Evolutionary conservation across 2,329 filamentous ascomycete species (phyloP), one percentile per base, ranked within the genome.

Genomic region (Epichloe scottii): DNA sequence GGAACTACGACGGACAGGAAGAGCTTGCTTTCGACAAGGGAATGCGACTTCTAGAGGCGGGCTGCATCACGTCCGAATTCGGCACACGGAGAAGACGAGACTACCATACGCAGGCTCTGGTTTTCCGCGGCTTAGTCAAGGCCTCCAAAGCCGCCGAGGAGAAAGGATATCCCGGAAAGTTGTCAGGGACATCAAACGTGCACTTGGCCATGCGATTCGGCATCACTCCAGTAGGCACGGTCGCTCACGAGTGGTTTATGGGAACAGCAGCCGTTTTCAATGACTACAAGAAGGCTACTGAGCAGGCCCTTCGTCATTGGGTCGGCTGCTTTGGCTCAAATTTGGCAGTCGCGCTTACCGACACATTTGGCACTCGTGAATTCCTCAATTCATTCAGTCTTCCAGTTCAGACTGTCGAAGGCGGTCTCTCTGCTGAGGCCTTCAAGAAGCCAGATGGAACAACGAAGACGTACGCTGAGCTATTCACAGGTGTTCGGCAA

Each of bases 171-270:
- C 69, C 76, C 1, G 90, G 91, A 10, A 85, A 82, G 63, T 75
- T 97, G 45, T 80, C 84, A 0, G 93, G 93, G 11, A 95, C 91
- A 0, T 97, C 90, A 67, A 98, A 98, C 62, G 93, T 98, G 4
- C 91, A 97, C 65, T 81, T 98, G 57, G 93, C 93, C 11, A 95
- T 95, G 89, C 85, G 89, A 61, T 91, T 95, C 68, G 82, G 81
- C 43, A 81, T 96, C 44, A 72, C 81, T 3, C 89, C 93, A 0
- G 79, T 97, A 12, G 93, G 93, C 5, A 98, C 93, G 0, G 78
- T 82, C 2, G 93, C 93, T 0, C 93, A 98, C 63, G 93, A 98
- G 70, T 98, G 93, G 93, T 97, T 96, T 73, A 98, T 98, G 93
- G 90, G 89, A 41, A 91, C 95, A 55, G 93, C 93, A 1, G 90